Base-by-base conservation (phyloP, 768 basidiomycete species). In the Termitomyces sp. region DNA sequence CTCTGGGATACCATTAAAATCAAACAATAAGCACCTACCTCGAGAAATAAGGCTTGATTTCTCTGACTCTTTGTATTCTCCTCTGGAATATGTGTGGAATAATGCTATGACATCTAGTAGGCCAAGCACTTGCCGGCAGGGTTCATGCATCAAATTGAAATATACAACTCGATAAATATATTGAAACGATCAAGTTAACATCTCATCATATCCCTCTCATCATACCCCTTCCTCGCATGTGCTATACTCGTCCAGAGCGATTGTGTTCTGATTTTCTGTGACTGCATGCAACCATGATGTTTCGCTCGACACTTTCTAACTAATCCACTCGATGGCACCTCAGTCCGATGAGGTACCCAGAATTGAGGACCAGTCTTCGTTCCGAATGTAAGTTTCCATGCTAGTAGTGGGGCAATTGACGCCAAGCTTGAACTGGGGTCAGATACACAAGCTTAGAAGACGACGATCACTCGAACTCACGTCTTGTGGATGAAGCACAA, bases 281-380 rank as follows among this genome's bases (percentile, higher is more conserved):
- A 5, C 4, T 28, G 7, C 2, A 22, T 28, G 24, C 16, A n/a
- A 28, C 4, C 39, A 39, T 40, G 18, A 39, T 39, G 9, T 24
- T 4, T 18, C 52, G 2, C 12, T 32, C 13, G 28, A 28, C 28
- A 28, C 28, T 15, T 55, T 44, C 28, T 20, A n/a, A 32, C 18
- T 16, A 54, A 22, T 28, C 7, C 39, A 42, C 9, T 16, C 5
- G 2, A 24, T n/a, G 53, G 5, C 7, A 54, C 20, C 9, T 24
- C 22, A 22, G 42, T 13, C 32, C 20, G 9, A 55, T 15, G 28
- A 44, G n/a, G 1, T 24, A 42, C 28, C 20, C 15, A 57, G 44
- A 52, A 61, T 51, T 0, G 55, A 28, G 7, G 60, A 57, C 60
- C 60, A 57, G n/a, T 61, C 55, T 45, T 61, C 60, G 7, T 44